A percentile compares a stretch with the other conserved stretches of the same genome.
phyloP scores from a whole-genome alignment of 2,329 filamentous ascomycete species.

The Nemania sp. region DNA sequence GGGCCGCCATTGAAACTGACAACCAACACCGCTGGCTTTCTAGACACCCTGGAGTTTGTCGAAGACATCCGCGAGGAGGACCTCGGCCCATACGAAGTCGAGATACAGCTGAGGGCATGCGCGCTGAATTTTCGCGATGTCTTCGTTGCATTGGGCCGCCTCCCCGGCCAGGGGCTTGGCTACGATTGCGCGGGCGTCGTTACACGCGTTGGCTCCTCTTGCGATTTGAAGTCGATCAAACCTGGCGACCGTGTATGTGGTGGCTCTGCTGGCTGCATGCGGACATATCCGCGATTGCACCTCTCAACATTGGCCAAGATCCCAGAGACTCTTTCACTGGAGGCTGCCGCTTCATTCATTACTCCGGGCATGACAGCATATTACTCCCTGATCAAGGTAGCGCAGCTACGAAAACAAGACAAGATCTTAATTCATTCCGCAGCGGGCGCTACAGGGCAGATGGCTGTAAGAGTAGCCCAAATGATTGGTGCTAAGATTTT shows the following conservation, averaged over 20 bases:
- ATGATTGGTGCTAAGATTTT: slow-evolving; percentile 19
- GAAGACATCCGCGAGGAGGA: not conserved
- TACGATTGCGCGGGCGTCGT: slow-evolving; percentile 13
- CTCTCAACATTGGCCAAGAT: not conserved
- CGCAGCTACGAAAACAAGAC: not conserved
- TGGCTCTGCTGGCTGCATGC: not conserved
- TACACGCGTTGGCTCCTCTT: not conserved
- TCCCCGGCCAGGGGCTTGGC: slow-evolving; percentile 1
- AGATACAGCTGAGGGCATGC: slow-evolving; percentile 21
- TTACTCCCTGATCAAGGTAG: not conserved
- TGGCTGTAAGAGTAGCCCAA: slow-evolving; percentile 15
- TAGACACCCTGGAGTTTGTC: not conserved
- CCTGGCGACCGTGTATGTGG: not conserved
- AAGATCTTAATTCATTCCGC: slow-evolving; percentile 18
- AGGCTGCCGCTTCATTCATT: not conserved
- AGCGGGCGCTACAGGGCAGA: slow-evolving; percentile 14
- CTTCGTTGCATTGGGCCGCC: slow-evolving; percentile 9
- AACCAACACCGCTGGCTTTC: not conserved
- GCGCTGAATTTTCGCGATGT: slow-evolving; percentile 16
- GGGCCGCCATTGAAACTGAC: no score
- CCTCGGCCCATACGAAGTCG: slow-evolving; percentile 23
- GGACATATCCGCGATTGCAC: not conserved
- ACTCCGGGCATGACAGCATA: slow-evolving; percentile 4
- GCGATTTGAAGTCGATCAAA: not conserved
- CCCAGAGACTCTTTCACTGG: not conserved